Evolutionary conservation across 306 rosid species (phyloP).

Genomic region (Corylus americana): DNA sequence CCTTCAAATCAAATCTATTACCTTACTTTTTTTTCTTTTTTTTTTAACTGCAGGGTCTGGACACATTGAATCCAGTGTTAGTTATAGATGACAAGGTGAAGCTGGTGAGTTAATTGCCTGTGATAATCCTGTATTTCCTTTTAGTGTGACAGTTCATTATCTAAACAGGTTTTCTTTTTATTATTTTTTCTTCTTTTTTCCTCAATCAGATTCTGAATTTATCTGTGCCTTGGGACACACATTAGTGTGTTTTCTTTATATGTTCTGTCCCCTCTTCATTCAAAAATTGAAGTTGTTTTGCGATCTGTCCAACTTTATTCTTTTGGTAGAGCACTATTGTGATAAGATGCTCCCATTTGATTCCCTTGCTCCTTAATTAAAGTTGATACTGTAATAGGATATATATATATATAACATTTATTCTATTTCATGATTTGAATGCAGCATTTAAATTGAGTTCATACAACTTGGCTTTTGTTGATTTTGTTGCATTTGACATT

Average conservation of each 20-base stretch:
- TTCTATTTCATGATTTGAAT: neutral
- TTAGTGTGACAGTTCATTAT: neutral
- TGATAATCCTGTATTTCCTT: neutral
- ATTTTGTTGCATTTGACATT: neutral
- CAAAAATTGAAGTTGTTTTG: neutral
- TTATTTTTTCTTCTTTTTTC: neutral
- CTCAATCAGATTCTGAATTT: neutral
- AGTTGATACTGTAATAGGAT: neutral
- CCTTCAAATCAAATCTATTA: slow-evolving; percentile 7
- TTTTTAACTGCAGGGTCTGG: slow-evolving; percentile 58
- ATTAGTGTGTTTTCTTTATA: neutral
- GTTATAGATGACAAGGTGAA: slow-evolving; percentile 62
- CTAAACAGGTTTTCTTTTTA: neutral
- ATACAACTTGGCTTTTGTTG: neutral
- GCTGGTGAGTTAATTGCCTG: slow-evolving; percentile 53
- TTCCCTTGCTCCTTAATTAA: neutral
- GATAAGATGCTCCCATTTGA: neutral
- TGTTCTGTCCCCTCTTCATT: neutral
- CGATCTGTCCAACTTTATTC: neutral
- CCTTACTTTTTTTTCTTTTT: slow-evolving; percentile 21
- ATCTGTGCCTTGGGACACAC: neutral
- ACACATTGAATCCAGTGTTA: slow-evolving; percentile 71
- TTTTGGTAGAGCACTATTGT: neutral
- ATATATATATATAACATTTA: neutral
- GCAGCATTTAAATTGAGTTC: neutral